Base-by-base conservation (phyloP, 352 stramenopile species). In the Pythium dissotocum region DNA sequence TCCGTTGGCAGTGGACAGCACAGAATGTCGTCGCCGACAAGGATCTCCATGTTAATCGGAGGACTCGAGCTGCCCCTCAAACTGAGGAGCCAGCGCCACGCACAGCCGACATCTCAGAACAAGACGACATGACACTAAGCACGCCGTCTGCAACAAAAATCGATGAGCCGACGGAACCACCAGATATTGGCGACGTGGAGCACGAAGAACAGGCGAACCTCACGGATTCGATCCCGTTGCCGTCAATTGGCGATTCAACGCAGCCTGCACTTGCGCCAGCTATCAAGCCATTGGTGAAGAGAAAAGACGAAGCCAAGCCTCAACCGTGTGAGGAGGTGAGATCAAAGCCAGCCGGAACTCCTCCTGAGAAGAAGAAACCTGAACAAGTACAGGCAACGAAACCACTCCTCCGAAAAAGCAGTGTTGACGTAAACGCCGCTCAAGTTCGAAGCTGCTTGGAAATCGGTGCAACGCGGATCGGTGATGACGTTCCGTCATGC, bases 1-100 rank as follows among this genome's bases (percentile, higher is more conserved):
- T 69, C 12, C 24, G n/a, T 12, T 73, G 56, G 60, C 42, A 69
- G 21, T 69, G 67, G 67, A 62, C 54, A 10, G 61, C 21, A 18
- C n/a, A 14, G 6, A 69, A 68, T 40, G 14, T 24, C 2, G 32
- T 65, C 0, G 24, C 46, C 10, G 54, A 61, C 1, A 48, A 16
- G 0, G 51, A 67, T 12, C 48, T 71, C 4, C 57, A 61, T 12
- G 13, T 52, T 0, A 58, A 61, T 35, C 52, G 52, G 42, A 42
- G 65, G 48, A 30, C 30, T 12, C 55, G 42, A 30, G 32, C 42
- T 12, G 12, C n/a, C 12, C 60, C 32, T 44, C 36, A 44, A 44
- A 12, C 16, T 44, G 36, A 44, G 2, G 36, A 44, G 36, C 6
- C 36, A 12, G 36, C 36, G 36, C 12, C 36, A 44, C 6, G 36